A percentile compares a stretch with the other conserved stretches of the same genome.
These are phyloP conservation scores for Aspergillus hortae DNA, from an alignment of 2,329 filamentous ascomycete genomes.

Conservation along the genomic window DNA sequence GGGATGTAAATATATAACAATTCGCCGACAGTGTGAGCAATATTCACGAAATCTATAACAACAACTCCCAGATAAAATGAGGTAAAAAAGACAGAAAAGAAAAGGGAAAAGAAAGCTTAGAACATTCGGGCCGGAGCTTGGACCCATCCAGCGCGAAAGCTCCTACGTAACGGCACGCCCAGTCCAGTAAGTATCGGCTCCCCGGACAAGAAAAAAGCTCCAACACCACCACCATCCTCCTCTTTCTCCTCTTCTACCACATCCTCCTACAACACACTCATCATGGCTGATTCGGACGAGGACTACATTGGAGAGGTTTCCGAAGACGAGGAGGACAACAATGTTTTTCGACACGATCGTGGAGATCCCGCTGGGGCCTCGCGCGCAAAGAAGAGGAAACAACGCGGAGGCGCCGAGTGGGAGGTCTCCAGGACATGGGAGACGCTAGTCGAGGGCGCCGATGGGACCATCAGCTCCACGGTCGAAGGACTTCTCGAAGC, in stretches of 20 bases:
- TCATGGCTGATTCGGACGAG: slow-evolving; percentile 49
- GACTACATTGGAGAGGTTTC: slow-evolving; percentile 50
- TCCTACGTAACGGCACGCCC: no score
- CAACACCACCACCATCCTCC: neutral
- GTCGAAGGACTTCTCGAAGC: slow-evolving; percentile 75
- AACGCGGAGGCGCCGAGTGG: slow-evolving; percentile 40
- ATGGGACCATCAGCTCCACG: slow-evolving; percentile 69
- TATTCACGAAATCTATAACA: no score
- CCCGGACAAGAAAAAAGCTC: neutral
- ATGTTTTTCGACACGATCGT: slow-evolving; percentile 26
- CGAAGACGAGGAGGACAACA: slow-evolving; percentile 42
- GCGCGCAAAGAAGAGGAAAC: slow-evolving; percentile 37
- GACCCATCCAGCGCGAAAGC: neutral
- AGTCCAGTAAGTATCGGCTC: no score
- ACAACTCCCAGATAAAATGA: no score
- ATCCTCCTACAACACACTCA: neutral
- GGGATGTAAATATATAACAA: neutral
- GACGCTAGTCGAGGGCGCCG: slow-evolving; percentile 70
- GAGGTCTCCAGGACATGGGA: slow-evolving; percentile 57
- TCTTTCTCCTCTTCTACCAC: neutral
- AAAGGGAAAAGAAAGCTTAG: neutral
- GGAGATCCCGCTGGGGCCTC: slow-evolving; percentile 23
- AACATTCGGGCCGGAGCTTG: slow-evolving; percentile 5
- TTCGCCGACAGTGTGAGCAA: no score
- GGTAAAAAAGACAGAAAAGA: neutral